Evolutionary conservation across 306 rosid species (phyloP).

Genomic region (Dryas octopetala): DNA sequence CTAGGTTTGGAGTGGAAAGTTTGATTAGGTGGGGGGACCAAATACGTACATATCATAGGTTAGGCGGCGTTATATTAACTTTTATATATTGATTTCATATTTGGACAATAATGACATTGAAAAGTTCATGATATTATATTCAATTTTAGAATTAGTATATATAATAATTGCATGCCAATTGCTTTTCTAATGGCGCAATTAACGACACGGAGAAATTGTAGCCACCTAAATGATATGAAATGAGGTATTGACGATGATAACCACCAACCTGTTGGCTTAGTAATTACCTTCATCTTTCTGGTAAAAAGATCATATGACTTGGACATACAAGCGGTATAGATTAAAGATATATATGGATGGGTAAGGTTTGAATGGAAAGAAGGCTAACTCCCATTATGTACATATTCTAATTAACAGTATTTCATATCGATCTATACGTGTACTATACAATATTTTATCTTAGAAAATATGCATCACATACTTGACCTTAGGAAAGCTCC

Average conservation of each 20-base stretch:
- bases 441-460: too few species aligned
- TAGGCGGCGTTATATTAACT: slow-evolving; percentile 1
- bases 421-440: too few species aligned
- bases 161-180: too few species aligned
- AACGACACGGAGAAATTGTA: not conserved
- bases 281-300: not conserved
- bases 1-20: not conserved
- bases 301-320: not conserved
- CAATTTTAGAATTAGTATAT: not conserved
- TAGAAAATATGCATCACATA: too few species aligned
- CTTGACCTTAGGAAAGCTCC: too few species aligned
- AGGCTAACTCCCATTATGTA: too few species aligned
- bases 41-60: not conserved
- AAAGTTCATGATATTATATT: not conserved
- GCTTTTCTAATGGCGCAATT: not conserved
- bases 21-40: not conserved
- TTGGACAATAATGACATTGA: not conserved
- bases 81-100: not conserved
- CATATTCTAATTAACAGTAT: too few species aligned
- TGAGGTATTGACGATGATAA: not conserved
- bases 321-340: not conserved
- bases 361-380: too few species aligned
- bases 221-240: not conserved
- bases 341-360: too few species aligned
- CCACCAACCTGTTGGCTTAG: not conserved